Percentiles rank a stretch among this genome's conserved stretches.
Evolutionary conservation across 1,284 basidiomycete genomes (phyloP).

Genomic region (Quambalaria eucalypti): DNA sequence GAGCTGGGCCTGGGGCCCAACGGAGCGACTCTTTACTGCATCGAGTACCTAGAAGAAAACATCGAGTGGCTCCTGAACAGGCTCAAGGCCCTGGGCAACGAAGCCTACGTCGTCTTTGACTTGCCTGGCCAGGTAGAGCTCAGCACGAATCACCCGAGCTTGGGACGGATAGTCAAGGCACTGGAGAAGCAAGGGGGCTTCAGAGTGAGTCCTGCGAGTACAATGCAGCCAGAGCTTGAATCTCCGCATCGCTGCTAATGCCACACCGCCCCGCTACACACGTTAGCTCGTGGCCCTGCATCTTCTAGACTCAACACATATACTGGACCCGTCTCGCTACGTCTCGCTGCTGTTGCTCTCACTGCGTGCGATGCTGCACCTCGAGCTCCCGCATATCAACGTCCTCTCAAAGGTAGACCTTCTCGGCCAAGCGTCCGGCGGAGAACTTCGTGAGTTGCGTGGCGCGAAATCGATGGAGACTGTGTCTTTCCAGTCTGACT

Average conservation of each 20-base stretch:
- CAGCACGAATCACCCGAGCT: slow-evolving; percentile 70
- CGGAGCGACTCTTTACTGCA: slow-evolving; percentile 90
- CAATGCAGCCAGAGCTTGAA: background rate
- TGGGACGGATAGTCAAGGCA: slow-evolving; percentile 64
- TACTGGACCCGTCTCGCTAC: slow-evolving; percentile 91
- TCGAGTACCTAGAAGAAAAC: slow-evolving; percentile 93
- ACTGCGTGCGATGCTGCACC: slow-evolving; percentile 90
- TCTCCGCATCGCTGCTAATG: background rate
- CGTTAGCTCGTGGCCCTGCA: slow-evolving; percentile 81
- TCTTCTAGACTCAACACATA: slow-evolving; percentile 89
- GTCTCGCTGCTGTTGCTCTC: slow-evolving; percentile 84
- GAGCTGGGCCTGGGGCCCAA: slow-evolving; percentile 84
- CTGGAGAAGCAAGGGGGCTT: slow-evolving; percentile 59
- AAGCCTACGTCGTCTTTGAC: slow-evolving; percentile 79
- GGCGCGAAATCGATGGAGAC: background rate
- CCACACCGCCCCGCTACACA: background rate
- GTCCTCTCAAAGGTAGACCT: slow-evolving; percentile 93
- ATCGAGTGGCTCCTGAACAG: slow-evolving; percentile 76
- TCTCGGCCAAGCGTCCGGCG: slow-evolving; percentile 50
- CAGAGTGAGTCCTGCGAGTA: slow-evolving; percentile 9
- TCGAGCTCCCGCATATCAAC: slow-evolving; percentile 94
- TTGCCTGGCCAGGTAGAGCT: slow-evolving; percentile 95
- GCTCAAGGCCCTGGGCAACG: slow-evolving; percentile 50
- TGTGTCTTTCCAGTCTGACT: no score
- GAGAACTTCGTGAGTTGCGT: slow-evolving; percentile 3